Evolutionary conservation across 345 rosid genomes (phyloP), one percentile per base, ranked within the genome.

Genomic region (Ceriops decandra): DNA sequence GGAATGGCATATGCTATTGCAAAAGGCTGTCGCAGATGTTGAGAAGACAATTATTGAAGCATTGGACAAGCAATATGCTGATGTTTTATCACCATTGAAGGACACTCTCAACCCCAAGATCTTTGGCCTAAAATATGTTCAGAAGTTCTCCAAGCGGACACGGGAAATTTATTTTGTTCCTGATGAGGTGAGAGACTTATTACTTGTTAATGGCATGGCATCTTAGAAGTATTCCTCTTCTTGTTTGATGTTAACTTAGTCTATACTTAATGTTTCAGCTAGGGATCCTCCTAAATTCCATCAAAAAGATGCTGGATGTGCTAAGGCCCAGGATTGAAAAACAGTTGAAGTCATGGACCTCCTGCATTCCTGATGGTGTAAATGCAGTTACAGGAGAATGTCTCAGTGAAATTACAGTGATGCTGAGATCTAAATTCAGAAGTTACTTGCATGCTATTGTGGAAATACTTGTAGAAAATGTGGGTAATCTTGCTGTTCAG

Each of bases 1-100:
- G 7, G 35, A 60, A 59, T 49, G 17, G 10, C 36, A 24, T 66
- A 28, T 72, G 38, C 10, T 65, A 32, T 17, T 32, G 33, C 33
- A 74, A 66, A 60, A 73, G 78, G 78, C 73, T 27, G 57, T 74
- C 64, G 78, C 73, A 58, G 69, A 74, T 58, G 62, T 68, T 58
- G 78, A 74, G 51, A 74, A 67, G 68, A 73, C 78, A 57, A 74
- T 64, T n/a, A 74, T 68, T 63, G 78, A 74, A 47, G 56, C 78
- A 51, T 51, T 74, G 58, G 78, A 74, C 32, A 68, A 68, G 66
- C 78, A 74, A 35, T 68, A 62, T 64, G 60, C 69, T 7, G 78
- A 68, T 30, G 72, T 51, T 32, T 68, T 74, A 47, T 63, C 73
- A 11, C 69, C 78, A 24, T 42, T 74, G 66, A 73, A 73, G 71